Conservation (phyloP, 192 early-diverging fungal genomes). For the Umbelopsis sp. region DNA sequence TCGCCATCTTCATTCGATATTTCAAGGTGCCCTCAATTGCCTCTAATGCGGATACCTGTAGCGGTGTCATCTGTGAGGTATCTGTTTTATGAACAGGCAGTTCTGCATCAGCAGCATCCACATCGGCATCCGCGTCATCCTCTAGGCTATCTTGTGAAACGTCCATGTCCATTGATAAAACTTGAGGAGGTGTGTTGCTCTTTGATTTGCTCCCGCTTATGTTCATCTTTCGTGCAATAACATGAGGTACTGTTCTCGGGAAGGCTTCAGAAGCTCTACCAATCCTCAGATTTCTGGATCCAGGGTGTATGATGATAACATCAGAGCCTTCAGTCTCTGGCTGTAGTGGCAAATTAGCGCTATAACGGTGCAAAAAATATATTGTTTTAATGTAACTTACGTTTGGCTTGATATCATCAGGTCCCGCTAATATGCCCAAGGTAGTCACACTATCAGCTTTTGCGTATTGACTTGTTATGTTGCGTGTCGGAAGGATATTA, state of each 20-base stretch:
- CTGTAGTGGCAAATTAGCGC: slow-evolving; percentile 23
- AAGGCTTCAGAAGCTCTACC: slow-evolving; percentile 83
- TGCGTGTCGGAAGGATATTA: slow-evolving; percentile 48
- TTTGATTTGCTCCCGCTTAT: neutral
- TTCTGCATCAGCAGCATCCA: slow-evolving; percentile 28
- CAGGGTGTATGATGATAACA: slow-evolving; percentile 85
- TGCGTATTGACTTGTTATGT: slow-evolving; percentile 50
- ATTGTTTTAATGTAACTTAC: slow-evolving; percentile 30
- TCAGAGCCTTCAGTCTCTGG: slow-evolving; percentile 59
- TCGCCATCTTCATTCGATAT: slow-evolving; percentile 78
- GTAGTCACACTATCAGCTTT: slow-evolving; percentile 52
- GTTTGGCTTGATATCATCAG: slow-evolving; percentile 26
- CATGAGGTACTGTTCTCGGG: slow-evolving; percentile 76
- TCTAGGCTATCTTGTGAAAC: neutral
- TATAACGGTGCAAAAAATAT: neutral
- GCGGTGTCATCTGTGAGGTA: slow-evolving; percentile 23
- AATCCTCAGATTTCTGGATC: slow-evolving; percentile 81
- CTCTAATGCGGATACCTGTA: slow-evolving; percentile 35
- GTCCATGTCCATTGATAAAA: slow-evolving; percentile 20
- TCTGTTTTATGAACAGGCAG: neutral
- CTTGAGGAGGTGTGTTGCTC: neutral
- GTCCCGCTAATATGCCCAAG: slow-evolving; percentile 39
- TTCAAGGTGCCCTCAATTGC: slow-evolving; percentile 72
- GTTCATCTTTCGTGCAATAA: slow-evolving; percentile 70
- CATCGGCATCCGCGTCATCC: slow-evolving; percentile 38